phyloP scores from a whole-genome alignment of 106 monocot genomes.

The Acorus calamus region DNA sequence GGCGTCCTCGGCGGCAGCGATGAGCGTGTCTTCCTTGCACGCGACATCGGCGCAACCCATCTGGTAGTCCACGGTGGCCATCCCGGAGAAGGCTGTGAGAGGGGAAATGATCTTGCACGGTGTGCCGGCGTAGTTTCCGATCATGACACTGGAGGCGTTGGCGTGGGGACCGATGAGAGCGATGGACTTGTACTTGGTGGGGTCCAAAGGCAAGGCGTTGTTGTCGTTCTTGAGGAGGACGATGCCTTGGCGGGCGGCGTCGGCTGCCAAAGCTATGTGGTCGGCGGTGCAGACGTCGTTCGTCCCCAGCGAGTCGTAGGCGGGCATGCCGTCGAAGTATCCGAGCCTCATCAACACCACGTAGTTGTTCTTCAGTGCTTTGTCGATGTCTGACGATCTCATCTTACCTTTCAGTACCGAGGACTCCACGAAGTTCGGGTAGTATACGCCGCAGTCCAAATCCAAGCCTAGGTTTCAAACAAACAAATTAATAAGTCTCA shows the following conservation, averaged over 20 bases:
- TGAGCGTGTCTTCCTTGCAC: background rate
- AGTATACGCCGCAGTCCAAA: conserved; percentile 10
- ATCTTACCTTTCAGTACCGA: conserved; percentile 3
- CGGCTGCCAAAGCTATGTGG: conserved; percentile 3
- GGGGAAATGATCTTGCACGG: conserved; percentile 18
- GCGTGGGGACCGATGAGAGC: conserved; percentile 31
- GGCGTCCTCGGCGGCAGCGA: conserved; percentile 1
- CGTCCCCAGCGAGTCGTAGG: background rate
- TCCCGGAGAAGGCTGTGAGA: background rate
- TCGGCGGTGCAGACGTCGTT: conserved; percentile 1
- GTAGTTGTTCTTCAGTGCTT: conserved; percentile 12
- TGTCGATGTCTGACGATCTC: conserved; percentile 9
- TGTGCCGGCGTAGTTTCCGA: conserved; percentile 36
- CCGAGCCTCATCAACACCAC: conserved; percentile 16
- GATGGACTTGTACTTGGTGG: background rate
- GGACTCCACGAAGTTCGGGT: background rate
- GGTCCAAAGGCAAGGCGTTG: background rate
- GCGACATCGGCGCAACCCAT: conserved; percentile 1
- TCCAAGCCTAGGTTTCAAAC: conserved; percentile 11
- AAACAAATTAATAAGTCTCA: too few relatives aligned
- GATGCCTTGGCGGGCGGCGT: conserved; percentile 16
- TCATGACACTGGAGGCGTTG: conserved; percentile 16
- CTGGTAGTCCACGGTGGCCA: background rate
- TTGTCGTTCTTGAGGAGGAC: conserved; percentile 21
- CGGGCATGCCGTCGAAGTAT: conserved; percentile 1